phyloP scores from a whole-genome alignment of 768 basidiomycete species.

The Agrocybe chaxingu region DNA sequence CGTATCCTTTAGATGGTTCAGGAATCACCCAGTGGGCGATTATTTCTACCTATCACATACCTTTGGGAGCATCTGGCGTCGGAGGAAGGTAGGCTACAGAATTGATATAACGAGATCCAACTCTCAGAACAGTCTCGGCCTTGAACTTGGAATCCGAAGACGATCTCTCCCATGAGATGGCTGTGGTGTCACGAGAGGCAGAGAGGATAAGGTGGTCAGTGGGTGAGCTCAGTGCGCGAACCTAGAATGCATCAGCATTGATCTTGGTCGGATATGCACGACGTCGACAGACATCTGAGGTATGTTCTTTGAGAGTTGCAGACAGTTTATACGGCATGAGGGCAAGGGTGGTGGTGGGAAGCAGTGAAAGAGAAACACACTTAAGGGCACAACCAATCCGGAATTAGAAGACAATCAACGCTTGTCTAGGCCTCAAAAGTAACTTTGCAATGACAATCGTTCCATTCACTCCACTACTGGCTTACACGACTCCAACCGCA shows the following conservation, averaged over 20 bases:
- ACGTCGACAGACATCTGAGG: slow-evolving; percentile 24
- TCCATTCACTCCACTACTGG: neutral
- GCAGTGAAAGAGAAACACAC: slow-evolving; percentile 8
- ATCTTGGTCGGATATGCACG: neutral
- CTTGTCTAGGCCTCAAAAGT: slow-evolving; percentile 7
- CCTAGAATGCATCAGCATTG: slow-evolving; percentile 43
- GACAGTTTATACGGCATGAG: slow-evolving; percentile 32
- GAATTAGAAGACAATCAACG: slow-evolving; percentile 25
- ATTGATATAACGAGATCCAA: slow-evolving; percentile 77
- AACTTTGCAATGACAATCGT: neutral
- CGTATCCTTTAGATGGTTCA: slow-evolving; percentile 58
- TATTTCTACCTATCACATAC: slow-evolving; percentile 31
- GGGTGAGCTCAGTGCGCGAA: slow-evolving; percentile 78
- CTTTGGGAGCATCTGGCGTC: slow-evolving; percentile 65
- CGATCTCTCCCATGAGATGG: slow-evolving; percentile 77
- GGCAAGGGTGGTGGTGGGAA: slow-evolving; percentile 3
- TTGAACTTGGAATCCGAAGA: slow-evolving; percentile 47
- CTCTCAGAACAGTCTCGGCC: slow-evolving; percentile 50
- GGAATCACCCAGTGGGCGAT: slow-evolving; percentile 10
- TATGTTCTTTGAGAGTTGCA: slow-evolving; percentile 26
- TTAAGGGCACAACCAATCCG: slow-evolving; percentile 15
- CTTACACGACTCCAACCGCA: neutral
- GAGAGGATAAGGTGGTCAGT: slow-evolving; percentile 79
- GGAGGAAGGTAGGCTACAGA: slow-evolving; percentile 76
- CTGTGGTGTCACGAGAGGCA: slow-evolving; percentile 88